phyloP scores from a whole-genome alignment of 495 filamentous ascomycete species.

The Aspergillus homomorphus region DNA sequence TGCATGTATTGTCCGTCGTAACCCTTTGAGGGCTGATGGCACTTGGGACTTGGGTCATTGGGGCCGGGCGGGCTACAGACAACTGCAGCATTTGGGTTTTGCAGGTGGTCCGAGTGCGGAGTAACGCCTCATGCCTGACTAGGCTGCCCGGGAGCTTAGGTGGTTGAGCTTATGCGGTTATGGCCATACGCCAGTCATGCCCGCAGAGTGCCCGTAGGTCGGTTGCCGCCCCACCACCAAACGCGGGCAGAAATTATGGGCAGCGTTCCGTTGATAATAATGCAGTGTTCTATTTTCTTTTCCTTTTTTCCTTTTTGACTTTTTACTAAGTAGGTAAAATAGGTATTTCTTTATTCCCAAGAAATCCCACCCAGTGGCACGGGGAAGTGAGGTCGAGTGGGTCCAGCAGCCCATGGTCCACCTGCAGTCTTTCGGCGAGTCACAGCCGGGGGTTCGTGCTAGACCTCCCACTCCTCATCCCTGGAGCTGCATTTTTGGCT shows the following conservation, averaged over 20 bases:
- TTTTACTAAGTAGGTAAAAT: slow-evolving; percentile 16
- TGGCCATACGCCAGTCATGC: slow-evolving; percentile 26
- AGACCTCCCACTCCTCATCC: slow-evolving; percentile 19
- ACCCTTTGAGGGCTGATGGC: slow-evolving; percentile 4
- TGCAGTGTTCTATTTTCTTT: slow-evolving; percentile 11
- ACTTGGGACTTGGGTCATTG: slow-evolving; percentile 5
- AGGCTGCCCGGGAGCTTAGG: slow-evolving; percentile 28
- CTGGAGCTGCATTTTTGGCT: slow-evolving; percentile 22
- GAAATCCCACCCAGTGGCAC: slow-evolving; percentile 27
- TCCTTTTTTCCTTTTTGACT: slow-evolving; percentile 5
- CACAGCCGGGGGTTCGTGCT: slow-evolving; percentile 34
- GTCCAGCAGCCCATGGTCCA: slow-evolving; percentile 25
- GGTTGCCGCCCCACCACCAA: slow-evolving; percentile 19
- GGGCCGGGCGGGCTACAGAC: not conserved
- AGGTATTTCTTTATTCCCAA: slow-evolving; percentile 1
- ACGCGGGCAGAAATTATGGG: slow-evolving; percentile 24
- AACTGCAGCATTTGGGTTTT: slow-evolving; percentile 20
- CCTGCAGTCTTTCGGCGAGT: slow-evolving; percentile 32
- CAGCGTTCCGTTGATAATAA: slow-evolving; percentile 17
- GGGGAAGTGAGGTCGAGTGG: slow-evolving; percentile 25
- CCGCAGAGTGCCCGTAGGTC: too few species aligned
- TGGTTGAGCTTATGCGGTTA: slow-evolving; percentile 29
- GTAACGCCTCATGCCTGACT: slow-evolving; percentile 26
- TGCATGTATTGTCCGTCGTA: slow-evolving; percentile 18
- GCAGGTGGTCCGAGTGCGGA: slow-evolving; percentile 19